phyloP scores from a whole-genome alignment of 2,329 filamentous ascomycete genomes.

The Diaporthe citrichinensis region DNA sequence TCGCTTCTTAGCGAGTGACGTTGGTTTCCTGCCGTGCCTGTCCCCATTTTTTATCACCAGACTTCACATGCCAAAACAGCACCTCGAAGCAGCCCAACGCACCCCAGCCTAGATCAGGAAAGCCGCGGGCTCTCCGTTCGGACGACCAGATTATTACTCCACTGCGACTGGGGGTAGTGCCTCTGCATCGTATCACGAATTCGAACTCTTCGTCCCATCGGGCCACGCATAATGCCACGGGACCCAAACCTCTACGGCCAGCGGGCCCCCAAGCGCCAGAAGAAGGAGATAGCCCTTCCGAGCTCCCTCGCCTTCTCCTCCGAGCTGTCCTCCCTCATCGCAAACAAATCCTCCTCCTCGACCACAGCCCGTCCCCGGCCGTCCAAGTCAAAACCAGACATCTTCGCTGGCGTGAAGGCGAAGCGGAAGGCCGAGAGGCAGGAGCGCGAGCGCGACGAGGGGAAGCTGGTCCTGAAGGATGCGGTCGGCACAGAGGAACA shows the following conservation, averaged over 20 bases:
- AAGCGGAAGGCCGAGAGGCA: constrained; percentile 68
- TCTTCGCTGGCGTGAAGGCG: constrained; percentile 71
- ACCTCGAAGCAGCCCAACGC: neutral
- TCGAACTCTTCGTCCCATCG: neutral
- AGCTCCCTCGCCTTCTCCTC: constrained; percentile 88
- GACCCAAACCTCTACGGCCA: constrained; percentile 84
- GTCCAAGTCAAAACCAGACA: constrained; percentile 73
- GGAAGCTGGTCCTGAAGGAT: constrained; percentile 64
- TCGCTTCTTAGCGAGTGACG: constrained; percentile 23
- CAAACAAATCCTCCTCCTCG: constrained; percentile 53
- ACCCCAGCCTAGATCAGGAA: neutral
- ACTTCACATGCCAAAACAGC: constrained; percentile 36
- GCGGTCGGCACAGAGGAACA: constrained; percentile 71
- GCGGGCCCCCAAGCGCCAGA: constrained; percentile 76
- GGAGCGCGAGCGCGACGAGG: constrained; percentile 69
- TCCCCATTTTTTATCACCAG: constrained; percentile 34
- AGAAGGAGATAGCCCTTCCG: constrained; percentile 78
- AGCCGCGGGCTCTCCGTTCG: constrained; percentile 4
- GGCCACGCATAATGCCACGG: constrained; percentile 64
- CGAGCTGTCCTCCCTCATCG: constrained; percentile 85
- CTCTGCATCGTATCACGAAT: constrained; percentile 16
- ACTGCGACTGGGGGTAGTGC: neutral
- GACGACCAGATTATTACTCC: constrained; percentile 6
- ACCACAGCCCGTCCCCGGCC: constrained; percentile 66
- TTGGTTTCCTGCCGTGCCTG: constrained; percentile 3